phyloP scores from a whole-genome alignment of 2,329 filamentous ascomycete genomes.

The Didymella lethalis region DNA sequence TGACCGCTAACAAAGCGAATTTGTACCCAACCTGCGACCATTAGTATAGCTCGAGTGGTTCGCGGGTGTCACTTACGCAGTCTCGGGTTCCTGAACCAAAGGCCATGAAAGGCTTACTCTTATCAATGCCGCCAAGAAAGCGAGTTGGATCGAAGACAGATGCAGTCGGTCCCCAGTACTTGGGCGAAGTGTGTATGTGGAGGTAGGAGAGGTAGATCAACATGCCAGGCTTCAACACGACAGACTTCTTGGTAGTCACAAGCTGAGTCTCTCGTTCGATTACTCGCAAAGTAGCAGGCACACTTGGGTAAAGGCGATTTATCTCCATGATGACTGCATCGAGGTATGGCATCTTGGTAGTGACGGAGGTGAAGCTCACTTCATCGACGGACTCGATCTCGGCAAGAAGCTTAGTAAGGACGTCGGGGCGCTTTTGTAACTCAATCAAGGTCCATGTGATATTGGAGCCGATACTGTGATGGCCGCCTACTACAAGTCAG shows the following conservation, averaged over 20 bases:
- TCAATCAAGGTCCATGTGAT: conserved; percentile 13
- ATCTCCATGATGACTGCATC: conserved; percentile 13
- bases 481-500: conserved; percentile 4
- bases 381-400: conserved; percentile 4
- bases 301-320: conserved; percentile 11
- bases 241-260: conserved; percentile 2
- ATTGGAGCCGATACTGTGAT: conserved; percentile 15
- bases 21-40: conserved; percentile 9
- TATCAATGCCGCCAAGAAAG: neutral
- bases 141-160: conserved; percentile 1
- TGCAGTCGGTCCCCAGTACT: conserved; percentile 5
- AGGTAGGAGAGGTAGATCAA: conserved; percentile 13
- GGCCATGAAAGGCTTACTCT: conserved; percentile 5
- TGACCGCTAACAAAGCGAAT: conserved; percentile 6
- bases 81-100: conserved; percentile 5
- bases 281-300: conserved; percentile 14
- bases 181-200: conserved; percentile 10
- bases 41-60: neutral
- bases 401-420: neutral
- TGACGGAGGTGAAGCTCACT: conserved; percentile 1
- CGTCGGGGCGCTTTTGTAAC: conserved; percentile 7
- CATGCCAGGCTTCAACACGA: conserved; percentile 12
- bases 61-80: neutral
- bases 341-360: conserved; percentile 12
- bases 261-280: conserved; percentile 7